Base-by-base conservation (phyloP, 306 rosid species). In the Acmispon strigosus region DNA sequence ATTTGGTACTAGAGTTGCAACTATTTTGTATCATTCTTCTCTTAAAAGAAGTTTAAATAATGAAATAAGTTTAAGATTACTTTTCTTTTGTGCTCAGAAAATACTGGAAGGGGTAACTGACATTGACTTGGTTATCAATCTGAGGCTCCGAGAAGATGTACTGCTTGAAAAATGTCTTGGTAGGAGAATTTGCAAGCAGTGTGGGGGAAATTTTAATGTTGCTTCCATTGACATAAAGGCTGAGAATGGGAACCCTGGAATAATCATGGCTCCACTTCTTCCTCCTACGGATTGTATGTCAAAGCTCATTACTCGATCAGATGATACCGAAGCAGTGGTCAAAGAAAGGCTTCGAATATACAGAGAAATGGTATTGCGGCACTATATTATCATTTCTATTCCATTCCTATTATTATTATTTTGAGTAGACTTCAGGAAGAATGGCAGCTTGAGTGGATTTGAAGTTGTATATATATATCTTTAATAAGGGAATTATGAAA, bases 161-260 rank as follows among this genome's bases (percentile, higher is more conserved):
- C 74, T 94, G 80, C 80, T 94, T 51, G 91, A 87, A 82, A 94
- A 94, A 82, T 94, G 99, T 76, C 96, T 94, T 22, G 99, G 97
- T 41, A 86, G 99, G 76, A 82, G 99, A 81, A 84, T 85, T 60
- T 94, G 99, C 70, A 74, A 89, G 71, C 78, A 94, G 73, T 94
- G 99, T 44, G 89, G 96, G 50, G 85, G 85, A 27, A 89, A 83
- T 78, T 94, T 91, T 72, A 94, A 94, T 75, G 82, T 91, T 77
- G 97, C 97, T 3, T 80, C 95, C 42, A 94, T 94, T 72, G 74
- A 84, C 83, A 88, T 87, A 16, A 75, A 84, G 85, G 89, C 87
- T 10, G 84, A 83, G 71, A 83, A 89, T 48, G 97, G 97, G 67
- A 69, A 20, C 12, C 95, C 92, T 45, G 95, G 76, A 61, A 87